Evolutionary conservation across 1,284 basidiomycete species (phyloP), one percentile per base, ranked within the genome.

Genomic region (Agroathelia rolfsii): DNA sequence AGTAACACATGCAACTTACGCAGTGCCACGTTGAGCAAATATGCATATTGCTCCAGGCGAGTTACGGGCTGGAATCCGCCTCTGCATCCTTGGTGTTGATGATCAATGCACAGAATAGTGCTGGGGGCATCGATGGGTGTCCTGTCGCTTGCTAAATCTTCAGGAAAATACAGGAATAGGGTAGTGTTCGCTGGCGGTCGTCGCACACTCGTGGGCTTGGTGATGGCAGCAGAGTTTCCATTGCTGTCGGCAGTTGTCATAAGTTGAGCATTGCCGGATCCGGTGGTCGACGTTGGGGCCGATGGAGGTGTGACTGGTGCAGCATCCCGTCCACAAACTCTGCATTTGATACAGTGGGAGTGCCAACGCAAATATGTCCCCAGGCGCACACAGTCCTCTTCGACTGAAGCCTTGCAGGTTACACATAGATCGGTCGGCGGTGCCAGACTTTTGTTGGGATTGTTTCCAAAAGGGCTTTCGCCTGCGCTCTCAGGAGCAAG

Each of bases 281-380:
- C n/a, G n/a, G n/a, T n/a, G n/a, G n/a, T n/a, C n/a, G n/a, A n/a
- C n/a, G n/a, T n/a, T n/a, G n/a, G n/a, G n/a, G n/a, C n/a, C n/a
- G n/a, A n/a, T n/a, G n/a, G n/a, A n/a, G n/a, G n/a, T n/a, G n/a
- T n/a, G n/a, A 62, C 47, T 11, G 72, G 66, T 10, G 73, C 74
- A 23, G 92, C 86, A n/a, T n/a, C n/a, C 51, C 80, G 85, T 10
- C 85, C 82, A 49, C 95, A 97, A 12, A 61, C 64, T 9, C 59
- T 58, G 48, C 94, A 99, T 41, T 81, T 76, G 27, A 99, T 63
- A 55, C 94, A 99, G 18, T 83, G 71, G 3, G 88, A 85, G 58
- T 98, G 95, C 95, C 95, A 98, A 32, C 95, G 73, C 50, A 90
- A 79, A 58, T 92, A 93, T 19, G 90, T 92, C 22, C 92, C 93